Base-by-base conservation (phyloP, 768 basidiomycete genomes). In the Dentipellis fragilis region DNA sequence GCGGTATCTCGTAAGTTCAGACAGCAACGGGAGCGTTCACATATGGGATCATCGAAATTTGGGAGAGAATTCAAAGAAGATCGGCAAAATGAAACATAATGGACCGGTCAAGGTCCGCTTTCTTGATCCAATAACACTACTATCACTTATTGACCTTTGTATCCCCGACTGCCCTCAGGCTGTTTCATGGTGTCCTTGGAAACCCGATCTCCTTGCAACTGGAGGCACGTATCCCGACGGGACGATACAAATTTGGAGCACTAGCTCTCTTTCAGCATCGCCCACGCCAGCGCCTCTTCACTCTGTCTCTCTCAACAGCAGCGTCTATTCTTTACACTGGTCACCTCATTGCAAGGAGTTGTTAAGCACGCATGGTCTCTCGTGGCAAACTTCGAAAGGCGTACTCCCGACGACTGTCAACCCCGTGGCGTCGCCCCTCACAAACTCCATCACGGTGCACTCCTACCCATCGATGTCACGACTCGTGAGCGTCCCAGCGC, bases 131-230 rank as follows among this genome's bases (percentile, higher is more conserved):
- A 35, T 35, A 21, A 19, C 16, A 16, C 22, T 16, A 49, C 17
- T 7, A 2, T n/a, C 16, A 52, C 56, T 4, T 39, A 51, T 45
- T 38, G 22, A 16, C 46, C 39, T 42, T 6, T 37, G 51, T 45
- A 51, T 9, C 40, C 9, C 19, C n/a, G n/a, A n/a, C n/a, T n/a
- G n/a, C n/a, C n/a, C n/a, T n/a, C 51, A 87, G 85, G 85, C 86
- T 1, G 69, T 87, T 49, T 79, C 84, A 0, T 87, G 85, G 85
- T 83, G 83, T 61, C 85, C 85, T 0, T 87, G 85, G 85, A 81
- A 85, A 60, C 72, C 74, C 4, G 79, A 79, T 54, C 71, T 88
- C 4, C 72, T 87, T 29, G 85, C 86, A 4, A 79, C 83, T 0
- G 85, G 85, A 14, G 81, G 85, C 11, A 79, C 78, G 12, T 81